Conservation (phyloP, 345 rosid genomes). For the Cochlearia excelsa region DNA sequence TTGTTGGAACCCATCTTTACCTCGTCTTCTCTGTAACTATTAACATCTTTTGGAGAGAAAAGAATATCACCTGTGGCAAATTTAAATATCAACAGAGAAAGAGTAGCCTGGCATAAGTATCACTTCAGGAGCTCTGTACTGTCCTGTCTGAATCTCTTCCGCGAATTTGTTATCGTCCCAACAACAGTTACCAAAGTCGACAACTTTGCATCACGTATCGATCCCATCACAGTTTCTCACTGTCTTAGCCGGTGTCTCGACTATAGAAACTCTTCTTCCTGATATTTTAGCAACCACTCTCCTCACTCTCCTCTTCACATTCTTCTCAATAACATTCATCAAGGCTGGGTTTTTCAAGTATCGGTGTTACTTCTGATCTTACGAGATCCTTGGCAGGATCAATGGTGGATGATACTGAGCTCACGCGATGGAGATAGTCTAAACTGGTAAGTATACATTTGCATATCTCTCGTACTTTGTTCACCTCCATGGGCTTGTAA, state of each 20-base stretch:
- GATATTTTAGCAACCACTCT: conserved; percentile 84
- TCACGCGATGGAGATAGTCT: conserved; percentile 82
- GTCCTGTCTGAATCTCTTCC: conserved; percentile 90
- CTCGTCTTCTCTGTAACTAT: conserved; percentile 86
- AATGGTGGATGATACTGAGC: conserved; percentile 76
- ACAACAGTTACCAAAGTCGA: conserved; percentile 92
- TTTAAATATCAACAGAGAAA: conserved; percentile 85
- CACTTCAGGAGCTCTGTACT: conserved; percentile 97
- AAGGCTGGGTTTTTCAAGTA: conserved; percentile 71
- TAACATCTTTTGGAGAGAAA: conserved; percentile 81
- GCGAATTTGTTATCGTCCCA: conserved; percentile 76
- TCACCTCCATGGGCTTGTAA: conserved; percentile 68
- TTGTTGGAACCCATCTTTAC: conserved; percentile 37
- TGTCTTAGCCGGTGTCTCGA: conserved; percentile 35
- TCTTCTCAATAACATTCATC: conserved; percentile 79
- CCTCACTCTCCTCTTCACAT: conserved; percentile 82
- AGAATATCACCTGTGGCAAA: conserved; percentile 95
- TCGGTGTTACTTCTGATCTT: conserved; percentile 62
- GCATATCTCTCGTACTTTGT: conserved; percentile 87
- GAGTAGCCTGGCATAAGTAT: conserved; percentile 74
- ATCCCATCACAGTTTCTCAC: conserved; percentile 67
- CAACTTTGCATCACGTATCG: conserved; percentile 85
- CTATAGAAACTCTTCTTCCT: conserved; percentile 61
- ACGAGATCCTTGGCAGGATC: conserved; percentile 88
- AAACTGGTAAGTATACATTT: conserved; percentile 74